A percentile compares a stretch with the other conserved stretches of the same genome.
Conservation (phyloP, 768 basidiomycete genomes). For the Suillus brevipes region DNA sequence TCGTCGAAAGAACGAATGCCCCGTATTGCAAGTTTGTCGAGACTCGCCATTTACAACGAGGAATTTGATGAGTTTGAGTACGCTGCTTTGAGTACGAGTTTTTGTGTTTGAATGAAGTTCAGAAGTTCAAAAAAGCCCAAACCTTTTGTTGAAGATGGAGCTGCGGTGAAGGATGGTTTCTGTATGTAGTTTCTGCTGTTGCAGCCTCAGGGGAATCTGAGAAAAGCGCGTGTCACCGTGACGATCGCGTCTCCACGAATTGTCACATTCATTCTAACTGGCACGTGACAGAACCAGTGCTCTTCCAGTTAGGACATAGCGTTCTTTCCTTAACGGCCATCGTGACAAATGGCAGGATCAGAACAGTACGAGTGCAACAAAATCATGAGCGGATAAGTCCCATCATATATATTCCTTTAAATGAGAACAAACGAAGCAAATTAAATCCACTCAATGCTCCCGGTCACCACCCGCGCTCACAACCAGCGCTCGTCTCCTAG, state of each 20-base stretch:
- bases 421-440: not conserved
- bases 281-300: not conserved
- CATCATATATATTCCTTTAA: not conserved
- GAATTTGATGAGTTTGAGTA: not conserved
- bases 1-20: slow-evolving; percentile 97
- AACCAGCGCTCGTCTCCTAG: slow-evolving; percentile 27
- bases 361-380: too few species aligned
- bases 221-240: slow-evolving; percentile 4
- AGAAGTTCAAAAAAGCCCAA: not conserved
- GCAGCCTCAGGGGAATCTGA: slow-evolving; percentile 4
- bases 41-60: slow-evolving; percentile 58
- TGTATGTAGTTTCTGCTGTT: not conserved
- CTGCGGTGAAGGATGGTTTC: not conserved
- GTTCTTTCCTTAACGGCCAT: too few species aligned
- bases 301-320: too few species aligned
- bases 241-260: not conserved
- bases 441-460: slow-evolving; percentile 11
- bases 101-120: not conserved
- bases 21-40: slow-evolving; percentile 92
- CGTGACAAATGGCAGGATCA: too few species aligned
- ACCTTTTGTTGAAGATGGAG: not conserved
- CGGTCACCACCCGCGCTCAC: slow-evolving; percentile 21
- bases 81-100: not conserved
- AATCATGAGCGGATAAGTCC: not conserved
- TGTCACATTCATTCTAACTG: not conserved